Base-by-base conservation (phyloP, 805 yeast genomes). In the Suhomyces xylopsoci region DNA sequence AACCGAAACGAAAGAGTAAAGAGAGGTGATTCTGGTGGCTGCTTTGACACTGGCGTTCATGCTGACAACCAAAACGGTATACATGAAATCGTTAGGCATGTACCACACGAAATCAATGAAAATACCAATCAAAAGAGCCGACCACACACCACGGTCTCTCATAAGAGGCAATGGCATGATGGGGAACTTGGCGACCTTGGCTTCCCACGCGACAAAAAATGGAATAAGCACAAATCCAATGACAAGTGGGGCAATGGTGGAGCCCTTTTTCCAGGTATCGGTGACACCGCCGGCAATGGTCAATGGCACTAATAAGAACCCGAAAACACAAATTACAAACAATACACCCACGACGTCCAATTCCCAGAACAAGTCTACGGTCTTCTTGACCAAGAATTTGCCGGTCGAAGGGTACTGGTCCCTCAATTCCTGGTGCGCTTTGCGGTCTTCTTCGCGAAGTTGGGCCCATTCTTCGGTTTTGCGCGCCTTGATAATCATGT, bases 101-200 rank as follows among this genome's bases (percentile, higher is more conserved):
- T 82, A 79, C 79, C 81, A 85, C 50, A 84, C 73, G 62, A 84
- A 78, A 68, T 85, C 80, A 54, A 85, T 73, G 55, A 86, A 68
- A 52, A 85, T 67, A 2, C 82, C 85, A 55, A 86, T 77, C 28
- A 74, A 62, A 53, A 85, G 62, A n/a, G 92, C 87, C 12, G 89
- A 72, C 87, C 89, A 85, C 30, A 87, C 84, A 55, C 87, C 88
- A 58, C 90, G 80, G 66, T 88, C 88, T 53, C 74, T 81, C 62
- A 88, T 64, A 55, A 85, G 73, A 12, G 73, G 66, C 57, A 73
- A 71, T 17, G 94, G 93, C 17, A 82, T 67, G 43, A 88, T 64
- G n/a, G 96, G 94, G 61, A 79, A 74, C 48, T 65, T 70, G 17
- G 91, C 82, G 55, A 71, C 73, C 54, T 73, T 75, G 25, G 65